Evolutionary conservation across 2,329 filamentous ascomycete species (phyloP).

Genomic region (Knufia petricola): DNA sequence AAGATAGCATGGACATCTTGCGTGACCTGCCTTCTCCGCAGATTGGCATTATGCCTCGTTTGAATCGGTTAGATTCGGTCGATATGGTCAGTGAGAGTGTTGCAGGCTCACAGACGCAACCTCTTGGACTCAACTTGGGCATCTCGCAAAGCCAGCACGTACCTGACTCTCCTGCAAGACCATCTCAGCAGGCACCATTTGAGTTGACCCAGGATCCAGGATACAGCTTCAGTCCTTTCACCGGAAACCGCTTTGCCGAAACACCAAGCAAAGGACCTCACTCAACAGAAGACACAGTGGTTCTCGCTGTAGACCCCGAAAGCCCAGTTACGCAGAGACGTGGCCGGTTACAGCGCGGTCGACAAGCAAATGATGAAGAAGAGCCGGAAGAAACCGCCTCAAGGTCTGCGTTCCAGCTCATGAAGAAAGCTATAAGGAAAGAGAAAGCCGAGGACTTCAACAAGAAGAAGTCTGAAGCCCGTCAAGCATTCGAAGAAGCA

Average conservation of each 20-base stretch:
- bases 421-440: slow-evolving; percentile 55
- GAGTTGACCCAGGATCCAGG: slow-evolving; percentile 75
- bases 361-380: slow-evolving; percentile 35
- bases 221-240: slow-evolving; percentile 62
- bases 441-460: slow-evolving; percentile 55
- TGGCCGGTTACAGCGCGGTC: slow-evolving; percentile 41
- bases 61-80: slow-evolving; percentile 52
- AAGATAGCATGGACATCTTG: slow-evolving; percentile 44
- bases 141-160: slow-evolving; percentile 51
- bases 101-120: slow-evolving; percentile 32
- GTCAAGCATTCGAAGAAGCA: slow-evolving; percentile 80
- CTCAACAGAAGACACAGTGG: slow-evolving; percentile 63
- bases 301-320: slow-evolving; percentile 43
- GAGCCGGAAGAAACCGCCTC: slow-evolving; percentile 30
- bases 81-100: slow-evolving; percentile 52
- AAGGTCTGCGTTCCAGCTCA: slow-evolving; percentile 55
- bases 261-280: slow-evolving; percentile 24
- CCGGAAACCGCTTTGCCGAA: slow-evolving; percentile 56
- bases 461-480: slow-evolving; percentile 78
- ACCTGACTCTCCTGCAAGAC: slow-evolving; percentile 19
- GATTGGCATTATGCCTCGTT: slow-evolving; percentile 44
- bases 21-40: slow-evolving; percentile 43
- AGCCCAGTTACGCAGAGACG: slow-evolving; percentile 58
- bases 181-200: slow-evolving; percentile 27
- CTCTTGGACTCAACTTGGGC: slow-evolving; percentile 42